Base-by-base conservation (phyloP, 257 asterid species). In the Nicotiana tabacum region DNA sequence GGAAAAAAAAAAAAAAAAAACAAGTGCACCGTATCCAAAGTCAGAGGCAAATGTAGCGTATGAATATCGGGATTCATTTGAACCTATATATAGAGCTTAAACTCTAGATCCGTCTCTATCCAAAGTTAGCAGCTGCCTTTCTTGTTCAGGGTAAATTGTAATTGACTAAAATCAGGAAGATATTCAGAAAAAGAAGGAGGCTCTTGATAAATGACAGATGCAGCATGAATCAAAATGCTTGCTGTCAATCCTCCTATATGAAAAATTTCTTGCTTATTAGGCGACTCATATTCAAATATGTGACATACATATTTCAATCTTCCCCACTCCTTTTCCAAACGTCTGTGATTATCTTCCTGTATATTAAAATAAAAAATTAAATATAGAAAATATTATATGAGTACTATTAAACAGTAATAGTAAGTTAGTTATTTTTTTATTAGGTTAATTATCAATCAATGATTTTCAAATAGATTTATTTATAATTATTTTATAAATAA, bases 151-250 rank as follows among this genome's bases (percentile, higher is more conserved):
- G 61, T 55, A 82, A 83, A 79, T 83, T 87, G 93, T 60, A 91
- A 77, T 65, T 90, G 92, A 77, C 91, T 87, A 85, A 90, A 91
- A 24, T 91, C 92, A 32, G 86, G 92, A 56, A 91, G 94, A 66
- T 68, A 78, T 81, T 85, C 89, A 81, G 77, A 57, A 88, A 89
- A 88, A 9, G 93, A 68, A n/a, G 93, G 93, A 30, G 91, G 29
- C 46, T 87, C 65, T 24, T 87, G 87, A 81, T 87, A 90, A 81
- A 91, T 87, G 67, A 88, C 39, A 32, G 92, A 87, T 35, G 94
- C 91, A 13, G 87, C 89, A 58, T 83, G 89, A 56, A 88, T 88
- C 27, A 90, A 87, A 84, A 89, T 89, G 89, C 90, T 88, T 76
- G 94, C 90, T 4, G 92, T 90, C 39, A 91, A 66, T 43, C 94